Evolutionary conservation across 1,284 basidiomycete species (phyloP).

Genomic region (Takashimella koratensis): DNA sequence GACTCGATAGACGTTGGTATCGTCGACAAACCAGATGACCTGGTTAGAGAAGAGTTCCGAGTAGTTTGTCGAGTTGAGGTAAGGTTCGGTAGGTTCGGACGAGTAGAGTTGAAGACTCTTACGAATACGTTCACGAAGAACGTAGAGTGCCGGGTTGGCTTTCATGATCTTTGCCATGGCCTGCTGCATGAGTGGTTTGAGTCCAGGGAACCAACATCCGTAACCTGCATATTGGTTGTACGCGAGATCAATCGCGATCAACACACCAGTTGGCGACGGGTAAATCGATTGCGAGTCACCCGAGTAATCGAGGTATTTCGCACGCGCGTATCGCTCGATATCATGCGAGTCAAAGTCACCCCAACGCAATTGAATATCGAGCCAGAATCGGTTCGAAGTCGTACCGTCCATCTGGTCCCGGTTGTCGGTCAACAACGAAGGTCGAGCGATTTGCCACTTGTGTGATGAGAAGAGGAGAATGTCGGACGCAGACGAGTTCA

Average conservation of each 20-base stretch:
- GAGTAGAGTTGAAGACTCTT: constrained; percentile 98
- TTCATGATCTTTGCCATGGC: constrained; percentile 99
- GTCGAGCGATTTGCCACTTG: constrained; percentile 98
- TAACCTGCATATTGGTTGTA: constrained; percentile 99
- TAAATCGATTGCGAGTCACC: constrained; percentile 97
- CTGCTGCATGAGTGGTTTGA: constrained; percentile 97
- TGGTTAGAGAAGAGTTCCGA: constrained; percentile 99
- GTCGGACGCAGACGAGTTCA: constrained; percentile 93
- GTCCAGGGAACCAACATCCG: constrained; percentile 98
- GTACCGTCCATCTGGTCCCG: constrained; percentile 97
- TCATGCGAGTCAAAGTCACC: constrained; percentile 99
- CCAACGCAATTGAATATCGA: constrained; percentile 97
- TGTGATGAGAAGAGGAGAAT: constrained; percentile 95
- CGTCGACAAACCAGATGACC: constrained; percentile 99
- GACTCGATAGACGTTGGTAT: constrained; percentile 99
- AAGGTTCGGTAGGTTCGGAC: constrained; percentile 98
- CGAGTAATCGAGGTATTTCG: constrained; percentile 82
- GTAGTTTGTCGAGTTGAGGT: constrained; percentile 84
- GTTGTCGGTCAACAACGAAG: constrained; percentile 91
- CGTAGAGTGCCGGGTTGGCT: constrained; percentile 82
- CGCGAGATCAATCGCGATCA: constrained; percentile 95
- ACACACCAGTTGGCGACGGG: constrained; percentile 94
- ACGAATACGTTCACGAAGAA: constrained; percentile 95
- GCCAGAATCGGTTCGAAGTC: constrained; percentile 98
- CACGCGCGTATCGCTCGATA: constrained; percentile 93